Conservation (phyloP, 2,329 filamentous ascomycete species). For the Ophiocordyceps camponoti-floridani region DNA sequence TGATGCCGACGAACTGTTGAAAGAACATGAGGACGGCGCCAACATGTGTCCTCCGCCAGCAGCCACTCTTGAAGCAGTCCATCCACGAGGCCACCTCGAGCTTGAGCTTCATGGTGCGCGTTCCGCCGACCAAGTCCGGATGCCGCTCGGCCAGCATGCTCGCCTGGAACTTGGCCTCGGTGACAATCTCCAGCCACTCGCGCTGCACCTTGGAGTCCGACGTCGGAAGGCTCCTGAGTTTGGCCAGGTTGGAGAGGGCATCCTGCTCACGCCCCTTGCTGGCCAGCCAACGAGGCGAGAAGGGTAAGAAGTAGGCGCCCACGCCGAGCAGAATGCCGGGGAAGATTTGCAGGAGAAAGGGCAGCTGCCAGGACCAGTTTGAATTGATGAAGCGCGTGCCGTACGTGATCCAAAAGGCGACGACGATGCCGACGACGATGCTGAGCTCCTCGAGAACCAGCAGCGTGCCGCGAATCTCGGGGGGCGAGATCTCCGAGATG, state of each 20-base stretch:
- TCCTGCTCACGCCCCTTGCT: conserved; percentile 9
- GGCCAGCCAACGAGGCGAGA: conserved; percentile 11
- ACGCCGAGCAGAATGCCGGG: conserved; percentile 8
- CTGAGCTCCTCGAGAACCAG: conserved; percentile 22
- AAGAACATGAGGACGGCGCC: conserved; percentile 38
- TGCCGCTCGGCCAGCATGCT: conserved; percentile 13
- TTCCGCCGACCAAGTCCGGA: conserved; percentile 15
- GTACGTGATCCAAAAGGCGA: conserved; percentile 14
- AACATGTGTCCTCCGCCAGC: conserved; percentile 24
- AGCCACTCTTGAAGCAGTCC: conserved; percentile 30
- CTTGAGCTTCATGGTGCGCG: conserved; percentile 16
- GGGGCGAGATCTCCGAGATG: conserved; percentile 28
- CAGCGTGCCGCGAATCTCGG: conserved; percentile 26
- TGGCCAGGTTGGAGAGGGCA: conserved; percentile 7
- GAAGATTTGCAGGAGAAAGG: conserved; percentile 12
- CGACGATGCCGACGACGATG: conserved; percentile 12
- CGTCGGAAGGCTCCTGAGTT: conserved; percentile 6
- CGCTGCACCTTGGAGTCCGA: conserved; percentile 7
- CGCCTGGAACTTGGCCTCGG: conserved; percentile 9
- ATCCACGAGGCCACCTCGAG: conserved; percentile 28
- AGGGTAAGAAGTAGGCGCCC: conserved; percentile 9
- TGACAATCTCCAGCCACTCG: conserved; percentile 10
- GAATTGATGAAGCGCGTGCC: conserved; percentile 10
- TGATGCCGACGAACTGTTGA: conserved; percentile 22
- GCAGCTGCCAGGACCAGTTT: conserved; percentile 12